Evolutionary conservation across 139 green algal genomes (phyloP), one percentile per base, ranked within the genome.

Genomic region (Chlamydomonas incerta): DNA sequence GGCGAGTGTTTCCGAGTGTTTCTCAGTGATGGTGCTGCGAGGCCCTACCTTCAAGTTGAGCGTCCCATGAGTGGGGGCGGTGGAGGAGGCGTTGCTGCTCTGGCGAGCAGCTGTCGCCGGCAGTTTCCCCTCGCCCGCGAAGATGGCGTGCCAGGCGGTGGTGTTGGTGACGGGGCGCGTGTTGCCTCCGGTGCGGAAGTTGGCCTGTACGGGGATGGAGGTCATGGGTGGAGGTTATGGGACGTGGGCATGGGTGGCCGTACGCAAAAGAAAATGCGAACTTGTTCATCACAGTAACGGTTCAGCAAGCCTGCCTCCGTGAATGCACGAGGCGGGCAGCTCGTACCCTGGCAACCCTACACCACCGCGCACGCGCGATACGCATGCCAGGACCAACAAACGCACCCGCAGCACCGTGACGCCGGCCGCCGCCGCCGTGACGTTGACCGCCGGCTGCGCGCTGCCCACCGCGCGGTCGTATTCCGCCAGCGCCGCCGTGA

Each of bases 381-480:
- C 26, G 3, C 62, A 34, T 17, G 21, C 58, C 8, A 28, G 33
- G 13, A 3, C 34, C 68, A 17, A 20, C 33, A 10, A 9, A 52
- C 74, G 33, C 35, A 60, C 87, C 50, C 31, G 17, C 52, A 90
- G 67, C 31, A 88, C 63, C 14, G 72, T 14, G 13, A 65, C 34
- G 3, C 69, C 69, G 55, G 73, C 72, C 17, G 23, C 81, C 1
- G 73, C 55, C 0, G 79, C 79, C 66, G 11, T 23, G 0, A 87
- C 29, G 55, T 86, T 83, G 72, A 86, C 55, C 26, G 70, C 26
- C 29, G 87, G 79, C 33, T 73, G 67, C 31, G 77, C 46, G 33
- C 77, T 86, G 62, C 87, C 75, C 41, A 73, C 65, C 0, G 57
- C 63, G n/a, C 62, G 41, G 80, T 94, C 91, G 88, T 94, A 94